Percentiles rank a stretch among this genome's conserved stretches.
phyloP scores from a whole-genome alignment of 2,329 filamentous ascomycete species.

The Colletotrichum tabaci region DNA sequence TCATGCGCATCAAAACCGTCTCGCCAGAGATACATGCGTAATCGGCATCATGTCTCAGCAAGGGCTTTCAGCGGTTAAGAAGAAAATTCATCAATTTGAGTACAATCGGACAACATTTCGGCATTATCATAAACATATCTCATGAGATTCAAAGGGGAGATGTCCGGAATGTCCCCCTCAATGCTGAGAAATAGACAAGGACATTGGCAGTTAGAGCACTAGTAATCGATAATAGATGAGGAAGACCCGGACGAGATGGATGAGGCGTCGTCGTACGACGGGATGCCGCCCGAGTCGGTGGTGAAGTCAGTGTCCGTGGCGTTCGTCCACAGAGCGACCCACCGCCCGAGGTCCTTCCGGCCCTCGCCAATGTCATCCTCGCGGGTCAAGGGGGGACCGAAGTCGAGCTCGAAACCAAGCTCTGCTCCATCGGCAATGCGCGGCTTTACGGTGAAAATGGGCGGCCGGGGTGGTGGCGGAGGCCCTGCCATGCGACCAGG shows the following conservation, averaged over 20 bases:
- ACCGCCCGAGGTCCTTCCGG: constrained; percentile 18
- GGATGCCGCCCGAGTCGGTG: constrained; percentile 17
- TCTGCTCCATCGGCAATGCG: not conserved
- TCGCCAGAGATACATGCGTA: too few relatives aligned
- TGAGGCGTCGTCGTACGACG: constrained; percentile 27
- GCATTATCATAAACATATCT: too few relatives aligned
- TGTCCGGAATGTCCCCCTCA: not conserved
- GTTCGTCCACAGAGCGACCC: constrained; percentile 34
- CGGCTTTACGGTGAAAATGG: not conserved
- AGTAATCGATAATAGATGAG: constrained; percentile 23
- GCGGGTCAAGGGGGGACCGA: constrained; percentile 12
- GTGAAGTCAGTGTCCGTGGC: constrained; percentile 30
- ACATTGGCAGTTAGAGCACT: not conserved
- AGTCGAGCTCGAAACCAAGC: constrained; percentile 28
- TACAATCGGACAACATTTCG: too few relatives aligned
- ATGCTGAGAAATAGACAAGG: not conserved
- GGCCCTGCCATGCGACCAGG: not conserved
- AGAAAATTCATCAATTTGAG: too few relatives aligned
- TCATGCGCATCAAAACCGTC: too few relatives aligned
- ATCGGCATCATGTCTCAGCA: too few relatives aligned
- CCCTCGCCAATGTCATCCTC: constrained; percentile 27
- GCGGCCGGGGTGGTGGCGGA: not conserved
- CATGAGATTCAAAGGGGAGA: not conserved
- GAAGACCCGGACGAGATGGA: constrained; percentile 5
- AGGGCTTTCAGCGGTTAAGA: too few relatives aligned